Evolutionary conservation across 352 stramenopile genomes (phyloP).

Genomic region (Globisporangium heterothallicum): DNA sequence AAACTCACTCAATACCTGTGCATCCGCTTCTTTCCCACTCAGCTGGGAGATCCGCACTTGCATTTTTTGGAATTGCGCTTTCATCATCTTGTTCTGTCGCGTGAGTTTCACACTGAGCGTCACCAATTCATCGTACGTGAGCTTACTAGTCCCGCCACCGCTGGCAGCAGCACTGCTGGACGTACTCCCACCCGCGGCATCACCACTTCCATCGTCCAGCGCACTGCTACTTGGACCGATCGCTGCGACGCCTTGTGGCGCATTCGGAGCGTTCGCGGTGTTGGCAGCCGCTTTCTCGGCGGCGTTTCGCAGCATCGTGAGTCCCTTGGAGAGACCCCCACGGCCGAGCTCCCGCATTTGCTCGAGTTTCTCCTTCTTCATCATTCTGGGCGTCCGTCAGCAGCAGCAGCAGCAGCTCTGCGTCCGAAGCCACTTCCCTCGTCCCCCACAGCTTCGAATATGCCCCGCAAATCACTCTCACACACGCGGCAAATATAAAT

Average conservation of each 20-base stretch:
- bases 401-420: too few species aligned
- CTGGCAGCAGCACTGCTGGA: neutral
- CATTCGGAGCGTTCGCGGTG: conserved; percentile 1
- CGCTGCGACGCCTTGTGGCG: conserved; percentile 1
- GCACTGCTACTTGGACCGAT: neutral
- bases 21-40: conserved; percentile 38
- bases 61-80: conserved; percentile 76
- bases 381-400: too few species aligned
- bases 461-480: too few species aligned
- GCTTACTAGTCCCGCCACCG: conserved; percentile 14
- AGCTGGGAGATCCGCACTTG: conserved; percentile 41
- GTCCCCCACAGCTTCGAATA: too few species aligned
- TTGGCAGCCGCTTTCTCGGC: conserved; percentile 19
- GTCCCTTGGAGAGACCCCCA: conserved; percentile 63
- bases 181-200: neutral
- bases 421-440: too few species aligned
- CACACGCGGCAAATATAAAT: too few species aligned
- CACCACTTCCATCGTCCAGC: neutral
- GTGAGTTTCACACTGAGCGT: conserved; percentile 86
- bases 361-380: conserved; percentile 88
- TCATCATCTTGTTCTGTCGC: conserved; percentile 86
- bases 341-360: conserved; percentile 85
- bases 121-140: conserved; percentile 80
- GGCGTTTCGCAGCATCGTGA: conserved; percentile 69
- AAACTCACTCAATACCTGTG: conserved; percentile 41